Evolutionary conservation across 1,284 basidiomycete species (phyloP).

Genomic region (Phylloporus sp.): DNA sequence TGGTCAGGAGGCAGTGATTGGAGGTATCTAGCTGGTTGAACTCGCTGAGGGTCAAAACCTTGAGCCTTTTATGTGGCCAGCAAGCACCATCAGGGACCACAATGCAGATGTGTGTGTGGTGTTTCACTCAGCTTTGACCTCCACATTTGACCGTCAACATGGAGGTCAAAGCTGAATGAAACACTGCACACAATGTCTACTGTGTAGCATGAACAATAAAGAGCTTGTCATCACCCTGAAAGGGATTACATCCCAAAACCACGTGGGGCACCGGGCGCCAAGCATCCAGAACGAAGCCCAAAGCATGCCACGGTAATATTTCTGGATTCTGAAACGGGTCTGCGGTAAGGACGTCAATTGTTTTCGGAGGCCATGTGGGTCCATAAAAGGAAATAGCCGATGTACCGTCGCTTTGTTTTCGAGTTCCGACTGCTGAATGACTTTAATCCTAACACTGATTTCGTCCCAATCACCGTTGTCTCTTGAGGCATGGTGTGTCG

Average conservation of each 20-base stretch:
- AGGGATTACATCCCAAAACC: background rate
- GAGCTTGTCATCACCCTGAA: background rate
- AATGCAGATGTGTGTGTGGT: background rate
- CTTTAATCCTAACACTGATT: too few relatives aligned
- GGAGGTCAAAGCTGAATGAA: background rate
- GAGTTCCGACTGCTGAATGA: too few relatives aligned
- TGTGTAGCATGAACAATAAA: background rate
- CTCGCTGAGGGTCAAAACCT: background rate
- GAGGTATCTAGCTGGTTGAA: background rate
- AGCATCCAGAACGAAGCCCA: background rate
- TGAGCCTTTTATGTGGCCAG: background rate
- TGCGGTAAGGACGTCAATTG: background rate
- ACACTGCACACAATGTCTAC: background rate
- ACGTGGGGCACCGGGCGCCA: background rate
- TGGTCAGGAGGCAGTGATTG: background rate
- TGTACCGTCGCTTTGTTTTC: too few relatives aligned
- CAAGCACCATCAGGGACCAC: background rate
- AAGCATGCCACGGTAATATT: too few relatives aligned
- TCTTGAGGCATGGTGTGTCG: too few relatives aligned
- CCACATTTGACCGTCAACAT: background rate
- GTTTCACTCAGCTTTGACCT: background rate
- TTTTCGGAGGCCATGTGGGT: too few relatives aligned
- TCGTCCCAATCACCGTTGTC: too few relatives aligned
- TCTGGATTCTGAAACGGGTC: background rate
- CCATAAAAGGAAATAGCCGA: too few relatives aligned